Conservation (phyloP, 176 grass and related monocot species). For the Aechmea fasciata region DNA sequence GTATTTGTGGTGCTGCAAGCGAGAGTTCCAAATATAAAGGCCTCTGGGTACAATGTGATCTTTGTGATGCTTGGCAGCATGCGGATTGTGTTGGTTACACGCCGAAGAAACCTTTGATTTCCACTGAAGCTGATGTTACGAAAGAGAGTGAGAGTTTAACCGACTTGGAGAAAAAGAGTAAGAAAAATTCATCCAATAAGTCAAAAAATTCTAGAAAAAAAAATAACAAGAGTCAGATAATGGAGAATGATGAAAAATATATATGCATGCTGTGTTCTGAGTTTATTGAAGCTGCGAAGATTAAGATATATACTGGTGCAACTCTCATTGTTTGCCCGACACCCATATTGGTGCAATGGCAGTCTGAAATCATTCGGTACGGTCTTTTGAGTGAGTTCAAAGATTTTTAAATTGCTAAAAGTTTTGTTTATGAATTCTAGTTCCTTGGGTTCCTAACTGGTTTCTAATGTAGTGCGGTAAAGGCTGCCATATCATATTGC, state of each 20-base stretch:
- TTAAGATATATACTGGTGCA: conserved; percentile 47
- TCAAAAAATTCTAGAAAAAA: conserved; percentile 43
- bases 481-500: no score
- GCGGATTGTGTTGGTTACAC: conserved; percentile 81
- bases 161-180: conserved; percentile 7
- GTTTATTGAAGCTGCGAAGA: conserved; percentile 64
- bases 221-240: conserved; percentile 38
- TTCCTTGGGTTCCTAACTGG: no score
- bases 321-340: conserved; percentile 89
- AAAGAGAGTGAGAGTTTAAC: background rate
- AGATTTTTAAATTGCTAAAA: background rate
- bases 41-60: conserved; percentile 80
- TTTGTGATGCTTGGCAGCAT: conserved; percentile 96
- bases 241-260: conserved; percentile 46
- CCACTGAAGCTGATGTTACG: conserved; percentile 23
- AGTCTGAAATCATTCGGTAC: conserved; percentile 91
- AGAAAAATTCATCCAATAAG: conserved; percentile 36
- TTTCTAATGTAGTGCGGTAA: no score
- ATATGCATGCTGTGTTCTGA: conserved; percentile 64
- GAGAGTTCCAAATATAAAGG: conserved; percentile 67
- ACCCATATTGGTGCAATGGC: conserved; percentile 83
- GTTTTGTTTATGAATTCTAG: no score
- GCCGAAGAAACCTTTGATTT: conserved; percentile 36
- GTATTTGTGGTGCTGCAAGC: conserved; percentile 92
- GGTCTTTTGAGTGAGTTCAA: conserved; percentile 8